These are phyloP conservation scores for Marasmius fiardii DNA, from an alignment of 1,284 basidiomycete species.

Conservation along the genomic window DNA sequence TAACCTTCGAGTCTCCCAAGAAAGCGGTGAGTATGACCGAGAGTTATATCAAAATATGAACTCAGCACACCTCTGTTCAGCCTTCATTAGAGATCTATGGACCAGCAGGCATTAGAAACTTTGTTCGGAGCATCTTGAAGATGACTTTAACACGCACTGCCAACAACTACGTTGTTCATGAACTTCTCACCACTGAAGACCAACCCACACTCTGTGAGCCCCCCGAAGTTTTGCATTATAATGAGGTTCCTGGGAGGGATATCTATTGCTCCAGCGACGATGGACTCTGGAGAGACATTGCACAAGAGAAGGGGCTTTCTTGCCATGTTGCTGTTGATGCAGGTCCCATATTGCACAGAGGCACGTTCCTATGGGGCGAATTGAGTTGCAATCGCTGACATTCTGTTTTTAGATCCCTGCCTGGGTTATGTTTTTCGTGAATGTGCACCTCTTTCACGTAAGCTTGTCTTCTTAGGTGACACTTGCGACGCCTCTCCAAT, in stretches of 20 bases:
- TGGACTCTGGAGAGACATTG: constrained; percentile 71
- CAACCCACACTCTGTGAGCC: constrained; percentile 45
- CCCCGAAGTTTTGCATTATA: constrained; percentile 52
- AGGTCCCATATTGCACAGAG: constrained; percentile 79
- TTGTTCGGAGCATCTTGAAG: constrained; percentile 71
- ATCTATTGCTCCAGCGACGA: constrained; percentile 51
- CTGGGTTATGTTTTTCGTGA: constrained; percentile 82
- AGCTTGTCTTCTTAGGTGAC: constrained; percentile 58
- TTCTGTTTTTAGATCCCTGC: constrained; percentile 60
- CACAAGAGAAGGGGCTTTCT: constrained; percentile 28
- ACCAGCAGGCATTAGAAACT: constrained; percentile 76
- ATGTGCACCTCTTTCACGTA: constrained; percentile 40
- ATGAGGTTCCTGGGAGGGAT: constrained; percentile 68
- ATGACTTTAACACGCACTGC: constrained; percentile 67
- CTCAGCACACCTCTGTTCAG: constrained; percentile 24
- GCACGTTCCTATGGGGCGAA: constrained; percentile 36
- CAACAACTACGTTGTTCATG: constrained; percentile 78
- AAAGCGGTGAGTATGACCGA: constrained; percentile 11
- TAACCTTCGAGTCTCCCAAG: constrained; percentile 9
- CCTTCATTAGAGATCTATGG: constrained; percentile 79
- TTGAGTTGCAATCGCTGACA: constrained; percentile 5
- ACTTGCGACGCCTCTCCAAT: constrained; percentile 64
- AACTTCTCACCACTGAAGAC: constrained; percentile 62
- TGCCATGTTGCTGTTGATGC: constrained; percentile 65
- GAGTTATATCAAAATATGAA: constrained; percentile 6